Conservation (phyloP, 345 rosid species). For the Salix caprea region DNA sequence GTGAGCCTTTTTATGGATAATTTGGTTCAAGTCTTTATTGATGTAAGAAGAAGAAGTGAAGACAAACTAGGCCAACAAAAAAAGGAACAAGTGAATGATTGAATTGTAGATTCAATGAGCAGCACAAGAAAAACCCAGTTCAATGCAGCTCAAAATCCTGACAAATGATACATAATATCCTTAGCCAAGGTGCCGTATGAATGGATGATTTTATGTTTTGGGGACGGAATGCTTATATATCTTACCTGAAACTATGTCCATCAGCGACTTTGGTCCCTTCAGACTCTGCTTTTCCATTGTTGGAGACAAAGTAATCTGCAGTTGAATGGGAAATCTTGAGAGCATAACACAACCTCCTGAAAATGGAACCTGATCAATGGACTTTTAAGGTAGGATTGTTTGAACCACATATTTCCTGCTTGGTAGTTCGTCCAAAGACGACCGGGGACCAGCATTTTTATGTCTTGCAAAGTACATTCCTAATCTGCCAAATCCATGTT, state of each 20-base stretch:
- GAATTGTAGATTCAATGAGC: not conserved
- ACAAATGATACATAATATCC: too few species aligned
- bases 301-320: not conserved
- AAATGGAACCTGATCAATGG: not conserved
- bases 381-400: not conserved
- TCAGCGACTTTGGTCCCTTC: too few species aligned
- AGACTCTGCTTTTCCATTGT: not conserved
- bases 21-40: not conserved
- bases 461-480: not conserved
- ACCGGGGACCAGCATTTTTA: not conserved
- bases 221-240: too few species aligned
- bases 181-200: too few species aligned
- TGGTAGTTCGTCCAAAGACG: not conserved
- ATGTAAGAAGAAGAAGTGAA: not conserved
- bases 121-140: not conserved
- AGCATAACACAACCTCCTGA: not conserved
- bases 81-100: not conserved
- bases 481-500: not conserved
- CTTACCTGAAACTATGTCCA: too few species aligned
- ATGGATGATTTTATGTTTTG: too few species aligned
- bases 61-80: not conserved
- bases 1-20: not conserved
- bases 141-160: too few species aligned
- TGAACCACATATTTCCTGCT: not conserved
- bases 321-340: not conserved